Evolutionary conservation across 495 filamentous ascomycete genomes (phyloP).

Genomic region (Aspergillus sclerotiicarbonarius): DNA sequence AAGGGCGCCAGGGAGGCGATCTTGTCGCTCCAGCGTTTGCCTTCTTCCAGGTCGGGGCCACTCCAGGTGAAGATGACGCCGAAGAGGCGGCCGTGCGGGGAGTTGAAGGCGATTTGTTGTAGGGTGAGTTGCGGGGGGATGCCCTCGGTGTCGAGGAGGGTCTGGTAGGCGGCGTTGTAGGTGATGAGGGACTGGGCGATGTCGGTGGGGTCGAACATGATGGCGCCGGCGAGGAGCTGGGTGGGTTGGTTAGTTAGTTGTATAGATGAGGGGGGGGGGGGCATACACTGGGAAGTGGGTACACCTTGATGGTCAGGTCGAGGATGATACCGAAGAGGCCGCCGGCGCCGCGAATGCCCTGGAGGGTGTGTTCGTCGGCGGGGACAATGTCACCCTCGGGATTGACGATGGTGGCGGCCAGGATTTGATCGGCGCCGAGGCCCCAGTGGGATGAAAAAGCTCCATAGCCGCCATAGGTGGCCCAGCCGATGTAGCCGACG

Average conservation of each 20-base stretch:
- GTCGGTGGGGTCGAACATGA: conserved; percentile 32
- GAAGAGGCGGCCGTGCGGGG: conserved; percentile 24
- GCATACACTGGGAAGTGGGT: conserved; percentile 33
- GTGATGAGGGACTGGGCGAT: conserved; percentile 19
- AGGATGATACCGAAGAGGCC: conserved; percentile 42
- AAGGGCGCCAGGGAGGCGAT: conserved; percentile 26
- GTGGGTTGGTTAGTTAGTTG: not conserved
- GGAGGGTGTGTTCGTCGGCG: conserved; percentile 29
- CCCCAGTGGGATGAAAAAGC: conserved; percentile 32
- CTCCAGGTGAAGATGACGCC: conserved; percentile 31
- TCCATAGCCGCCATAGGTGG: conserved; percentile 41
- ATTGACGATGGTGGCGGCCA: conserved; percentile 38
- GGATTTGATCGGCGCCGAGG: conserved; percentile 41
- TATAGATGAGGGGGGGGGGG: not conserved
- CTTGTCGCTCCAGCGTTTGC: conserved; percentile 28
- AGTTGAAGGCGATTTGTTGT: conserved; percentile 27
- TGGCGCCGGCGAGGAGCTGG: conserved; percentile 31
- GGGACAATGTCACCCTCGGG: conserved; percentile 30
- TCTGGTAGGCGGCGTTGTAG: conserved; percentile 24
- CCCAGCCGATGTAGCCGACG: conserved; percentile 43
- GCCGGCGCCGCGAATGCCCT: conserved; percentile 38
- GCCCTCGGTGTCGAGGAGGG: conserved; percentile 13
- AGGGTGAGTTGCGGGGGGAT: conserved; percentile 26
- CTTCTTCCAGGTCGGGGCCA: conserved; percentile 22
- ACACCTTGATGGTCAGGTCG: conserved; percentile 37